Base-by-base conservation (phyloP, 371 early-diverging fungal species). In the Circinella minor region DNA sequence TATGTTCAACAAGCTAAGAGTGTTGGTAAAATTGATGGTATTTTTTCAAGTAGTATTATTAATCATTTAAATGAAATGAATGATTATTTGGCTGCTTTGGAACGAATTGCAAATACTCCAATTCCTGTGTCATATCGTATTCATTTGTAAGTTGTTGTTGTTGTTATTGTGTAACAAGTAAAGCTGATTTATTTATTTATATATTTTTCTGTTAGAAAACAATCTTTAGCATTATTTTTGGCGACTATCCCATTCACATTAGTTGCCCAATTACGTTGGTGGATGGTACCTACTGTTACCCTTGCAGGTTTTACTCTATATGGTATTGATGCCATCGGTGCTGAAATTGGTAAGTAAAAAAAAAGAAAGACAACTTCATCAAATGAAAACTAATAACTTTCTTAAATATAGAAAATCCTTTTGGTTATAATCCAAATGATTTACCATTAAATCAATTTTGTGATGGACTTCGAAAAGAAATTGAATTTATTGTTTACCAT, bases 111-210 rank as follows among this genome's bases (percentile, higher is more conserved):
- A n/a, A 83, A 80, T 70, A 89, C 92, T 3, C 95, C 95, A 13
- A 91, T 94, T 74, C 95, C 95, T 0, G 72, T 88, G 17, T 94
- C 92, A 11, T 95, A 95, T 73, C 80, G 83, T 37, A 88, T 93
- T 66, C 95, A 94, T 80, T 69, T 94, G 77, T 80, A 79, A 77
- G 81, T 72, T 54, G 55, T 4, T 60, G 37, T 18, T 43, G 17
- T 34, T 39, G 6, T 54, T 54, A 3, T 20, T 62, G 4, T 11
- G 43, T 9, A 43, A 43, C 6, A 6, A 11, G 43, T 43, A 11
- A 11, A 11, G 43, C 6, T 36, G 60, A 9, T 60, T 38, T 36
- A 15, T 51, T 15, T 51, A 8, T 51, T 13, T 13, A 51, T 17
- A n/a, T 51, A 2, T 51, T 13, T 51, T 51, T 5, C 27, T n/a